Base-by-base conservation (phyloP, 495 filamentous ascomycete species). In the Podospora australis region DNA sequence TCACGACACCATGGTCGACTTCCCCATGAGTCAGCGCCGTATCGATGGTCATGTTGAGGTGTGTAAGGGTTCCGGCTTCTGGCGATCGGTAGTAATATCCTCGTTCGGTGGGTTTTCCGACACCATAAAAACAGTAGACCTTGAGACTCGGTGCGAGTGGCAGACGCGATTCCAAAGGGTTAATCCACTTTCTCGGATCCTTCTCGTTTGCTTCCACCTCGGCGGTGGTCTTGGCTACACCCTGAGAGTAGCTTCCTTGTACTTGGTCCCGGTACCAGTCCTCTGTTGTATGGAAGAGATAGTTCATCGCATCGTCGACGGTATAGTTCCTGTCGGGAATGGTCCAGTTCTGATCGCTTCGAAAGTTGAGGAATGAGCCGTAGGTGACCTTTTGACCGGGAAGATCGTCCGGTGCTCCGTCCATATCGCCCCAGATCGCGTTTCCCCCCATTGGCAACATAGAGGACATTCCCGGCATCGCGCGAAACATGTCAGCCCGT, bases 391-490 rank as follows among this genome's bases (percentile, higher is more conserved):
- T 70, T 54, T 95, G 87, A 17, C 74, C 83, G 0, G 84, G 86
- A 21, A 64, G 63, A 59, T 98, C 92, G 56, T 98, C 92, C 0
- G 92, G 92, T 3, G 92, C 92, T 79, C 87, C 88, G 32, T 83
- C 86, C 14, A 78, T 60, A 57, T 96, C 90, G 17, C 92, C 92
- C 92, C 92, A 98, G 17, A 98, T 84, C 4, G 86, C 87, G 44
- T 92, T 81, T 20, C 92, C 92, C 21, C 94, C 92, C 43, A 95
- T 90, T n/a, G 92, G 92, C 1, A 98, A 76, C 90, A 98, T 96
- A 48, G 87, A 90, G 14, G 87, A 91, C 44, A 95, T 88, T 4
- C 92, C 92, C 0, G 92, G 94, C 90, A 97, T 97, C 24, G 88
- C 87, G 43, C 94, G 81, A 71, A 98, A 95, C 25, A 98, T 88